Conservation (phyloP, 805 yeast species). For the Teunomyces barrocoloradensis region DNA sequence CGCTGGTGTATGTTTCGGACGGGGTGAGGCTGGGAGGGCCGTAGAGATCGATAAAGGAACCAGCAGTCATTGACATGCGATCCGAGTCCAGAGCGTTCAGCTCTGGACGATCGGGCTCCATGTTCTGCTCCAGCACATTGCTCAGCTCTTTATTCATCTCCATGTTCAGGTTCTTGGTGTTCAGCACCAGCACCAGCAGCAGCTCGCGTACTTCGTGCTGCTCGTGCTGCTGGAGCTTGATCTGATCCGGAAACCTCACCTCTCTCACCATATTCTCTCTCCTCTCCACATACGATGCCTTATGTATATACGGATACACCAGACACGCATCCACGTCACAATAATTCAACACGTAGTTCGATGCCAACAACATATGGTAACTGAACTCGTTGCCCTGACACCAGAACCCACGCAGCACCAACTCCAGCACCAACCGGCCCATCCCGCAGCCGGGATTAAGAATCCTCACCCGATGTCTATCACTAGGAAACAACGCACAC, state of each 20-base stretch:
- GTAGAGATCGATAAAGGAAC: constrained; percentile 67
- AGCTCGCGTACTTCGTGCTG: no score
- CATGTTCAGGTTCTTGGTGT: no score
- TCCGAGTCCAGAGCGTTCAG: constrained; percentile 19
- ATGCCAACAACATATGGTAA: constrained; percentile 60
- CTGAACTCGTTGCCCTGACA: constrained; percentile 69
- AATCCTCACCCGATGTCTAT: constrained; percentile 37
- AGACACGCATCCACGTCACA: constrained; percentile 38
- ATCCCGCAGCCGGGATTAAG: constrained; percentile 66
- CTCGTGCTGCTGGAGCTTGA: no score
- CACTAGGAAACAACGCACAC: constrained; percentile 35
- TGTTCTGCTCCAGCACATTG: no score
- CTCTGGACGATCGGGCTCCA: no score
- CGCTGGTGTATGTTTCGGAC: constrained; percentile 36
- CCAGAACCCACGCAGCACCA: constrained; percentile 53
- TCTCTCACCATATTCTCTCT: constrained; percentile 51
- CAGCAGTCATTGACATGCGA: constrained; percentile 69
- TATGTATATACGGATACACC: constrained; percentile 56
- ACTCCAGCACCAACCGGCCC: constrained; percentile 56
- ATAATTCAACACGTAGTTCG: constrained; percentile 53
- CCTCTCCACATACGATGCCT: constrained; percentile 43
- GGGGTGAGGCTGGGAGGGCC: constrained; percentile 45
- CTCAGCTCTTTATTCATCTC: no score
- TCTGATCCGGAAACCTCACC: constrained; percentile 48
- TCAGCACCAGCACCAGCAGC: no score